Evolutionary conservation across 495 filamentous ascomycete genomes (phyloP).

Genomic region (Xylaria scruposa): DNA sequence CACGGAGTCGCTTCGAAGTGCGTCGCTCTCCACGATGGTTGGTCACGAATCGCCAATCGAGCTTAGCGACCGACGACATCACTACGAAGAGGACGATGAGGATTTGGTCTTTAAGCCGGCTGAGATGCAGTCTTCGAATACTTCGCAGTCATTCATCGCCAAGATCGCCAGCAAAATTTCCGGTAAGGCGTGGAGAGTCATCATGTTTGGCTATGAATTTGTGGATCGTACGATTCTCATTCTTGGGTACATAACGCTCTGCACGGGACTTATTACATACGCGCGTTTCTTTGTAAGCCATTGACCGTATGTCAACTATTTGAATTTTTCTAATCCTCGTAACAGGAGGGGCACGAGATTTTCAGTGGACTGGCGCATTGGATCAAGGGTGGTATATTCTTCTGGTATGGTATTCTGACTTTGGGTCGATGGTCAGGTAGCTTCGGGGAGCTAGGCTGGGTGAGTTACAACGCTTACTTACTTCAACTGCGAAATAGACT

Average conservation of each 20-base stretch:
- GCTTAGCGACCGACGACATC: conserved; percentile 56
- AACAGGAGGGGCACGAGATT: conserved; percentile 62
- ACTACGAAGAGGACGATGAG: conserved; percentile 55
- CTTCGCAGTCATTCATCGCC: conserved; percentile 38
- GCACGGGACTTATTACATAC: conserved; percentile 64
- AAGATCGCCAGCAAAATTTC: conserved; percentile 49
- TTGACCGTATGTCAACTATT: conserved; percentile 9
- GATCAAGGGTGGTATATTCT: conserved; percentile 97
- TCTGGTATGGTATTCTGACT: conserved; percentile 89
- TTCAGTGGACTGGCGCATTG: conserved; percentile 93
- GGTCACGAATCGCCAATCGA: conserved; percentile 61
- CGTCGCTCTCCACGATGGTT: conserved; percentile 65
- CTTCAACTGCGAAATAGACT: conserved; percentile 13
- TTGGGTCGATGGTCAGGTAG: conserved; percentile 89
- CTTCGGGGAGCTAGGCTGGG: conserved; percentile 92
- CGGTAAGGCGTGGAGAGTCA: conserved; percentile 49
- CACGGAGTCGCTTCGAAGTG: conserved; percentile 68
- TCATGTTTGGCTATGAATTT: conserved; percentile 50
- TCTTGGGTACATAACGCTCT: conserved; percentile 63
- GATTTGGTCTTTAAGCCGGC: conserved; percentile 45
- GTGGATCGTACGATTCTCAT: conserved; percentile 57
- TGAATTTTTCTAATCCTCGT: conserved; percentile 23
- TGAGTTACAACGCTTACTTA: conserved; percentile 37
- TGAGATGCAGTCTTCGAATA: conserved; percentile 39
- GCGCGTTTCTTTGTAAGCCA: conserved; percentile 63